phyloP scores from a whole-genome alignment of 2,329 filamentous ascomycete genomes.

The Corniculantispora saksenae region DNA sequence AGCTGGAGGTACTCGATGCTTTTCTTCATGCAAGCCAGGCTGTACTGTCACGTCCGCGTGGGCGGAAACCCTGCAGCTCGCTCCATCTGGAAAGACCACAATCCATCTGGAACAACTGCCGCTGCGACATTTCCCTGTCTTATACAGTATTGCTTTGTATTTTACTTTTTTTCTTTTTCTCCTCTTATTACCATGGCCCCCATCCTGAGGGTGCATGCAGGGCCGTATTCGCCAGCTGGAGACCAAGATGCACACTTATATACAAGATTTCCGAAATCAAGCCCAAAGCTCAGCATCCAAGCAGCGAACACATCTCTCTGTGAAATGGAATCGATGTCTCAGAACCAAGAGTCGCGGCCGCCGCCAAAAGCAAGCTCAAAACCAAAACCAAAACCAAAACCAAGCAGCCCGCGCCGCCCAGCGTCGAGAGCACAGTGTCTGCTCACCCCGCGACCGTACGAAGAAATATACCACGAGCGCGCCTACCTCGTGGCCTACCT shows the following conservation, averaged over 20 bases:
- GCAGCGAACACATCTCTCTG: not conserved
- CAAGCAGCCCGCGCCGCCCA: not conserved
- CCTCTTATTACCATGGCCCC: not conserved
- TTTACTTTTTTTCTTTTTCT: not conserved
- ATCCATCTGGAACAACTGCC: not conserved
- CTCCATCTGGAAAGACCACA: not conserved
- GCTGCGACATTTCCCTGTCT: not conserved
- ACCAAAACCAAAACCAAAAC: not conserved
- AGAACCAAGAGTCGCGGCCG: not conserved
- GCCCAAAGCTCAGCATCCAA: not conserved
- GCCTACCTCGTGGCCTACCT: slow-evolving; percentile 47
- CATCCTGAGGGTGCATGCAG: not conserved
- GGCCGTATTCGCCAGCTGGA: not conserved
- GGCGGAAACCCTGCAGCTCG: not conserved
- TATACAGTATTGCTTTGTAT: not conserved
- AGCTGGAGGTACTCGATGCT: not conserved
- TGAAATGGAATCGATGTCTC: not conserved
- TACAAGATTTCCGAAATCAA: not conserved
- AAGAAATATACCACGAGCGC: slow-evolving; percentile 47
- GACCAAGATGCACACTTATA: not conserved
- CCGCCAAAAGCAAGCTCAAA: not conserved
- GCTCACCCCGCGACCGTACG: slow-evolving; percentile 41
- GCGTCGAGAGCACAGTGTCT: slow-evolving; percentile 18
- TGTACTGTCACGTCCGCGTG: not conserved
- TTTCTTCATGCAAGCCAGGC: not conserved